Evolutionary conservation across 768 basidiomycete genomes (phyloP), one percentile per base, ranked within the genome.

Genomic region (Sarcomyxa edulis): DNA sequence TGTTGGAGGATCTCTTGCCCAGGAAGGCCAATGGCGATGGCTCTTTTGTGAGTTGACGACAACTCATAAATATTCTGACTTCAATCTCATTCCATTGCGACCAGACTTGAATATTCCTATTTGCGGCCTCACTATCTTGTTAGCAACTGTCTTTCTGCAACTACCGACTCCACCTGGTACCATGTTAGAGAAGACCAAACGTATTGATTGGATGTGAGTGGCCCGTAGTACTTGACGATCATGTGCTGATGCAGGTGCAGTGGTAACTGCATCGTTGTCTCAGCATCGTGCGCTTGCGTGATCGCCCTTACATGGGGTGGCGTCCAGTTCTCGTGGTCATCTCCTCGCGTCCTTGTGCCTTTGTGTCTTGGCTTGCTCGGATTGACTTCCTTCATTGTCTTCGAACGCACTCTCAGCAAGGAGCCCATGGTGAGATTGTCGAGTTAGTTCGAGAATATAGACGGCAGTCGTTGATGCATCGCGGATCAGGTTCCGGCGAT

Each of bases 271-370:
- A 39, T 72, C 6, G 48, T 74, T 11, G 59, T 71, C 19, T 48
- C 55, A 1, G 54, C 60, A 6, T 59, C 69, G 2, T 51, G 53
- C 6, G 44, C 58, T 4, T 47, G 43, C n/a, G 61, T 67, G 24
- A 53, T 74, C 29, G 71, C 51, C 0, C 51, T 78, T 6, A 74
- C 69, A 1, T 74, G 68, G 66, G 75, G 65, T 12, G 74, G 76
- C 1, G 52, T 64, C 16, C 45, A 49, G 0, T 69, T 62, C 40
- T 35, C 65, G 0, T 78, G 76, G 75, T 43, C 39, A 3, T 66
- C 65, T 0, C 52, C 49, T 9, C 46, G 44, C 2, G 61, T 74
- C 8, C 53, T 77, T 14, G 57, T 59, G 2, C 70, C 73, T 0
- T 54, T 78, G 2, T 45, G 65, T 14, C 24, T 73, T 18, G 76